phyloP scores from a whole-genome alignment of 1,284 basidiomycete genomes.

The Heliocybe sulcata region DNA sequence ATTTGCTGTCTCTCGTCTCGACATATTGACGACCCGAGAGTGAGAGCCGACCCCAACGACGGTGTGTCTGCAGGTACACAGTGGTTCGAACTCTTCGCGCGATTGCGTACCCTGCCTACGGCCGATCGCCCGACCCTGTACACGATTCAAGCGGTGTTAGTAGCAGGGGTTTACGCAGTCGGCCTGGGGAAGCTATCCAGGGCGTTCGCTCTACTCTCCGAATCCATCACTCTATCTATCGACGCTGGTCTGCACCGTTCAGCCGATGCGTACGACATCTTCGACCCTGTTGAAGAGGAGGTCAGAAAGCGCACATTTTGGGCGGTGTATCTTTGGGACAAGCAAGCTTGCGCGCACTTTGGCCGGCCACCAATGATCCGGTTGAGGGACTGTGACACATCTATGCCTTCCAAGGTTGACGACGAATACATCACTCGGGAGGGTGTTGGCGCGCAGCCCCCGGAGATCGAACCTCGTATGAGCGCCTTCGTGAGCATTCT shows the following conservation, averaged over 20 bases:
- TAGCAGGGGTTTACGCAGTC: conserved; percentile 84
- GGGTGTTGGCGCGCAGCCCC: conserved; percentile 57
- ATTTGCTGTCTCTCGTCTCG: conserved; percentile 85
- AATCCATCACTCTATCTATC: conserved; percentile 77
- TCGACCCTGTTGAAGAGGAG: conserved; percentile 82
- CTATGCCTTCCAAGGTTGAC: conserved; percentile 77
- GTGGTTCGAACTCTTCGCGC: conserved; percentile 84
- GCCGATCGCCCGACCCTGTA: conserved; percentile 86
- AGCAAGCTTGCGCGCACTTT: conserved; percentile 79
- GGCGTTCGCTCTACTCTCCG: conserved; percentile 77
- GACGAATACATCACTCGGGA: conserved; percentile 82
- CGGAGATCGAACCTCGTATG: conserved; percentile 68
- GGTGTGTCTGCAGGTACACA: conserved; percentile 82
- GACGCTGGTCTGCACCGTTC: conserved; percentile 85
- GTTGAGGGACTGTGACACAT: conserved; percentile 80
- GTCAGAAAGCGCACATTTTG: conserved; percentile 88
- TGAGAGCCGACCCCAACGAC: conserved; percentile 72
- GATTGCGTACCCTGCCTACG: conserved; percentile 76
- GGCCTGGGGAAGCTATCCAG: conserved; percentile 84
- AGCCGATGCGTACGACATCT: conserved; percentile 83
- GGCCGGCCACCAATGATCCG: conserved; percentile 82
- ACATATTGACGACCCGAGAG: conserved; percentile 85
- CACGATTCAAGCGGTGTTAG: conserved; percentile 81
- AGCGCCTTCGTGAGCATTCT: conserved; percentile 72
- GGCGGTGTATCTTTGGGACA: conserved; percentile 93